Evolutionary conservation across 345 rosid species (phyloP).

Genomic region (Noccaea caerulescens): DNA sequence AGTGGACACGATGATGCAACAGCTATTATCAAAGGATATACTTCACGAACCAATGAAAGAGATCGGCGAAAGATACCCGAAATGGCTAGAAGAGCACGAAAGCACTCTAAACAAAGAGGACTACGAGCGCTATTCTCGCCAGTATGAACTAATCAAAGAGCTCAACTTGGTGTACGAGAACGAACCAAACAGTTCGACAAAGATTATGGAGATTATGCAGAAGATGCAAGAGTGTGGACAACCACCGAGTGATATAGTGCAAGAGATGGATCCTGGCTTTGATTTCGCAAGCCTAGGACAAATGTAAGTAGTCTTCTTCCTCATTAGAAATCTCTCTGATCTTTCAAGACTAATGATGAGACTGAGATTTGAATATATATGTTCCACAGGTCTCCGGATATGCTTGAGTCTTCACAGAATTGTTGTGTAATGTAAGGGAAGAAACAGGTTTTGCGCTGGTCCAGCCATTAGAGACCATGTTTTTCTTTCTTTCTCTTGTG

Average conservation of each 20-base stretch:
- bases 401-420: conserved; percentile 70
- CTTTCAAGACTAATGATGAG: neutral
- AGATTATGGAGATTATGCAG: conserved; percentile 93
- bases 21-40: conserved; percentile 89
- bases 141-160: conserved; percentile 72
- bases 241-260: conserved; percentile 92
- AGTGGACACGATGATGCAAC: conserved; percentile 99
- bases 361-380: conserved; percentile 17
- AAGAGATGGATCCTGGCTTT: conserved; percentile 87
- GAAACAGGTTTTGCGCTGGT: conserved; percentile 23
- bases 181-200: conserved; percentile 72
- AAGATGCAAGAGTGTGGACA: conserved; percentile 99
- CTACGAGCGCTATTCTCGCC: conserved; percentile 64
- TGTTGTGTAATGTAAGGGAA: conserved; percentile 78
- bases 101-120: conserved; percentile 67
- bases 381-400: conserved; percentile 68
- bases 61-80: conserved; percentile 84
- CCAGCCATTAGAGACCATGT: neutral
- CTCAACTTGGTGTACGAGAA: conserved; percentile 86
- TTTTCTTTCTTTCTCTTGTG: neutral
- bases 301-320: conserved; percentile 58
- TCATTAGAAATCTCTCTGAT: neutral
- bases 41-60: conserved; percentile 99
- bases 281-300: conserved; percentile 79
- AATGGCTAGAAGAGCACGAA: conserved; percentile 89